Evolutionary conservation across 306 rosid genomes (phyloP), one percentile per base, ranked within the genome.

Genomic region (Cercis canadensis): DNA sequence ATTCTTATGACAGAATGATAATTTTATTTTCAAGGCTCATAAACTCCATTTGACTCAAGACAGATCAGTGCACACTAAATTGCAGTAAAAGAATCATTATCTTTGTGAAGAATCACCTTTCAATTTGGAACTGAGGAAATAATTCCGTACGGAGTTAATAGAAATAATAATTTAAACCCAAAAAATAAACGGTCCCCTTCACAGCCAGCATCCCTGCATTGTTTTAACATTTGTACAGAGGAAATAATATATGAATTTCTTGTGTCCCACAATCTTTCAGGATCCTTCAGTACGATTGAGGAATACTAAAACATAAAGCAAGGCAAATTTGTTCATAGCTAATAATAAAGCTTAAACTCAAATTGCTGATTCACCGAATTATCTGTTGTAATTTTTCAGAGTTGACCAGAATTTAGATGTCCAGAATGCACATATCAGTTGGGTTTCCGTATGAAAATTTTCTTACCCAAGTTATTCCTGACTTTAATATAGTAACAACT

Each of bases 321-420:
- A 49, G 11, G 59, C 21, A 18, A 8, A 12, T 18, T 64, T 52
- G 52, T 67, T 41, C 8, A 33, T 41, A 62, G 62, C 24, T 13
- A 64, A 40, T 59, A 34, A 14, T 13, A 54, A 24, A 65, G 15
- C 63, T 62, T 17, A 34, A 72, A 71, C 34, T 44, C 9, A 5
- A 49, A 77, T 7, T 3, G 6, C 43, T 2, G 7, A 58, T 45
- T 43, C 17, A 56, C 29, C 17, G 15, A 40, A 65, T 51, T 44
- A 49, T 57, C 8, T 36, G 17, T n/a, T 33, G 8, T 34, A 19
- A 13, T 56, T 68, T 18, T 11, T 50, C 29, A 50, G 24, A 69
- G 14, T n/a, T n/a, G n/a, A n/a, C n/a, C n/a, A n/a, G n/a, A n/a
- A n/a, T n/a, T n/a, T n/a, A 37, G 61, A 6, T 17, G 29, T 45